A percentile compares a stretch with the other conserved stretches of the same genome.
These are phyloP conservation scores for Punica granatum DNA, from an alignment of 345 rosid species.

Conservation along the genomic window DNA sequence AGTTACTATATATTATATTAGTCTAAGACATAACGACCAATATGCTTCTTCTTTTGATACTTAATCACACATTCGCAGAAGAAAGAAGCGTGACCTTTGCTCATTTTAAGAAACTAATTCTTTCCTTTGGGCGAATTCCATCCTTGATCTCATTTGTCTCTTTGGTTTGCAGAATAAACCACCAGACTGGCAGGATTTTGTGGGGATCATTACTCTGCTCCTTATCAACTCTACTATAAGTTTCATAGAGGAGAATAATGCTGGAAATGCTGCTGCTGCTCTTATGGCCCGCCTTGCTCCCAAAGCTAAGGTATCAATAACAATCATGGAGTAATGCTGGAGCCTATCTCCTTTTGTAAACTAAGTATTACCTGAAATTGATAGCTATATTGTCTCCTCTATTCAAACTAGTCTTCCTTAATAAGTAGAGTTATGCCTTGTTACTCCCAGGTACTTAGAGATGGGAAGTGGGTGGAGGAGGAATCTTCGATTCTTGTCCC, in stretches of 20 bases:
- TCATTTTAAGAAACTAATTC: not conserved
- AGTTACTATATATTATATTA: not conserved
- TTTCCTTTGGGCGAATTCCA: not conserved
- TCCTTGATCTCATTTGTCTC: not conserved
- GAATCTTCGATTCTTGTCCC: constrained; percentile 64
- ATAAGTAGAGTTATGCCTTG: not conserved
- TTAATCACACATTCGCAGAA: not conserved
- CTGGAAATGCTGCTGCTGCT: constrained; percentile 63
- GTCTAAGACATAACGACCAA: no score
- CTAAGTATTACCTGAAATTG: not conserved
- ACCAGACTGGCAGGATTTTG: constrained; percentile 69
- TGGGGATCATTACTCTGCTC: constrained; percentile 52
- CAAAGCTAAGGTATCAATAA: constrained; percentile 38
- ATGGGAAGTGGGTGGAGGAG: constrained; percentile 54
- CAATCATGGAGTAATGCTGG: not conserved
- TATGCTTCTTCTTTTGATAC: no score
- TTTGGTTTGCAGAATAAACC: constrained; percentile 39
- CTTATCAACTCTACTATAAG: constrained; percentile 57
- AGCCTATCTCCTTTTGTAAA: constrained; percentile 1
- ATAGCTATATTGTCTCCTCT: not conserved
- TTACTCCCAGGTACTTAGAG: constrained; percentile 41
- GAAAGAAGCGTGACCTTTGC: not conserved
- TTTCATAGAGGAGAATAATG: constrained; percentile 64
- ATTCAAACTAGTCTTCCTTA: not conserved
- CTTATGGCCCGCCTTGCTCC: constrained; percentile 64